These are phyloP conservation scores for Yarrowia yakushimensis DNA, from an alignment of 805 yeast species.

Conservation along the genomic window DNA sequence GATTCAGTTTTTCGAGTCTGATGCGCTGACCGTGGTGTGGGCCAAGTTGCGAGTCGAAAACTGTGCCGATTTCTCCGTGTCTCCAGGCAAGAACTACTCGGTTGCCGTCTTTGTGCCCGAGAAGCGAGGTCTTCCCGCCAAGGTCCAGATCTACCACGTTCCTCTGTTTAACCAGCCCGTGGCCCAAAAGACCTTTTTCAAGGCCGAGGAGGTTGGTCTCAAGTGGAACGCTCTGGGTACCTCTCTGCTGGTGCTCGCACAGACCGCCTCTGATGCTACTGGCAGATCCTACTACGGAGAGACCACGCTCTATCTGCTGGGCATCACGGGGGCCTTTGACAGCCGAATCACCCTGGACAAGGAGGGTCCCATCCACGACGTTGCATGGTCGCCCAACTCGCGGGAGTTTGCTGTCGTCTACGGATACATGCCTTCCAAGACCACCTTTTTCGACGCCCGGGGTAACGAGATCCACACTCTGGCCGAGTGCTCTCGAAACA, in stretches of 20 bases:
- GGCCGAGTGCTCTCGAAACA: conserved; percentile 85
- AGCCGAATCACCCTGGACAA: conserved; percentile 81
- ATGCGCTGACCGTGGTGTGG: conserved; percentile 46
- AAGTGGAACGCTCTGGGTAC: conserved; percentile 95
- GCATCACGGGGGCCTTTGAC: conserved; percentile 89
- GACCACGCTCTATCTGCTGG: conserved; percentile 83
- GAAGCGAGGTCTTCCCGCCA: conserved; percentile 82
- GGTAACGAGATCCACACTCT: conserved; percentile 82
- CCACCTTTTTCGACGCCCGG: conserved; percentile 90
- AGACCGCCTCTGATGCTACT: conserved; percentile 91
- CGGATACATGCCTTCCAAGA: conserved; percentile 96
- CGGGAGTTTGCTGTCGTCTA: conserved; percentile 96
- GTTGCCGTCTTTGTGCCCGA: conserved; percentile 90
- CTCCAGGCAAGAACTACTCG: conserved; percentile 87
- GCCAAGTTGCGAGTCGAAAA: conserved; percentile 55
- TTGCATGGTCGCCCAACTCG: conserved; percentile 94
- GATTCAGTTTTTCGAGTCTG: conserved; percentile 64
- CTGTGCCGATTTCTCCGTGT: conserved; percentile 59
- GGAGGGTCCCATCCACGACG: conserved; percentile 97
- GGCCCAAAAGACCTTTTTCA: conserved; percentile 83
- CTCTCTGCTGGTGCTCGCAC: conserved; percentile 85
- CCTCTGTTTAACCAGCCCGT: conserved; percentile 75
- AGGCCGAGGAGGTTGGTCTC: conserved; percentile 89
- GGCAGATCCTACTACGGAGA: conserved; percentile 97
- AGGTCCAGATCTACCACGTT: conserved; percentile 75